Evolutionary conservation across 176 grass and related monocot species (phyloP).

Genomic region (Aegilops longissima): DNA sequence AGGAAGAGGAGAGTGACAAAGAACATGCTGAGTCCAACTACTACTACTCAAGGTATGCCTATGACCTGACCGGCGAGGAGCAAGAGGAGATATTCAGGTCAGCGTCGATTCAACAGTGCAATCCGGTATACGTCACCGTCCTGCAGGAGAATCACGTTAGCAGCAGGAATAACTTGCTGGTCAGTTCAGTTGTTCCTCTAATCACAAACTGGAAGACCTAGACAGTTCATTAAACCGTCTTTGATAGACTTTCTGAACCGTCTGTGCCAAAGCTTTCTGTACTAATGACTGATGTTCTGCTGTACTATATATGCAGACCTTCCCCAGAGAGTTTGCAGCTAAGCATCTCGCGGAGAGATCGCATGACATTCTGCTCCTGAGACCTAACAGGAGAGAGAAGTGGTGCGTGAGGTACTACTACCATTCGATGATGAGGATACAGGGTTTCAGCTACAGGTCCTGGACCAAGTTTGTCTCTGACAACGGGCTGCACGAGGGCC

Average conservation of each 20-base stretch:
- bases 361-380: slow-evolving; percentile 20
- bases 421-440: background rate
- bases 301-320: slow-evolving; percentile 5
- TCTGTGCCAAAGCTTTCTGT: background rate
- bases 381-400: slow-evolving; percentile 21
- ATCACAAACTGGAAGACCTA: background rate
- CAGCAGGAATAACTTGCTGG: slow-evolving; percentile 5
- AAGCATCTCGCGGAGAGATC: slow-evolving; percentile 35
- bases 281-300: background rate
- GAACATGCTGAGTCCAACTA: background rate
- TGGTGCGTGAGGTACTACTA: slow-evolving; percentile 24
- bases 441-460: background rate
- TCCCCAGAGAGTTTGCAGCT: slow-evolving; percentile 26
- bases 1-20: slow-evolving; percentile 5
- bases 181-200: slow-evolving; percentile 11
- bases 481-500: slow-evolving; percentile 14
- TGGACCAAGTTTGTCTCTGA: slow-evolving; percentile 22
- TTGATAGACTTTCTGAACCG: background rate
- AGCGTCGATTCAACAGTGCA: slow-evolving; percentile 12
- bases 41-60: slow-evolving; percentile 25
- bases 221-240: background rate
- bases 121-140: slow-evolving; percentile 35
- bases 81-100: slow-evolving; percentile 16
- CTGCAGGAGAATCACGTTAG: slow-evolving; percentile 15
- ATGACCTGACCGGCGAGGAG: slow-evolving; percentile 5